Evolutionary conservation across 768 basidiomycete species (phyloP), one percentile per base, ranked within the genome.

Genomic region (Podaxis carcinomalis): DNA sequence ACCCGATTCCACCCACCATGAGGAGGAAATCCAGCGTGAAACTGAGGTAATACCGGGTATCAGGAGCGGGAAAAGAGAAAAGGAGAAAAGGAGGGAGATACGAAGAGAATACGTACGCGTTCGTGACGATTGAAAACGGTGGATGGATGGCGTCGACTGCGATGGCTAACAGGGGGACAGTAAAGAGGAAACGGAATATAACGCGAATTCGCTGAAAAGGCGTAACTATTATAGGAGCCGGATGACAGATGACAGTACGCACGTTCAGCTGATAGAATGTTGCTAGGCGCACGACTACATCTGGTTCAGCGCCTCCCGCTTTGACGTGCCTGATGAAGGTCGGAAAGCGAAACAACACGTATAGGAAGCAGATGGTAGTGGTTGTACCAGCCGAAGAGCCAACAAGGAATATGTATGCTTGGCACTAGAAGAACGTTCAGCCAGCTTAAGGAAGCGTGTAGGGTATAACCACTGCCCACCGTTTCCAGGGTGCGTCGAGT

Each of bases 241-340:
- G 42, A 32, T n/a, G 44, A 11, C 21, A 36, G 50, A 9, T 25
- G 51, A 36, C 67, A 51, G 4, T 4, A 68, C 90, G 62, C 62
- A 92, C 92, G 68, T 93, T 93, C 11, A 93, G 75, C 60, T 89
- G 81, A 69, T 87, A 90, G 68, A 92, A 93, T 3, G 84, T 90
- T 25, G 84, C 75, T 2, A 93, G 78, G 49, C 91, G 78, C 14
- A 90, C 80, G 52, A 93, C 87, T 5, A 93, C 87, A 36, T 82
- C 82, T 5, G 89, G 87, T 46, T 85, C 83, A 0, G 88, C 92
- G 13, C 92, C 88, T 63, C 88, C 90, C 3, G 77, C 75, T 69
- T 87, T 89, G 62, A 93, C 87, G 56, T 83, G 79, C 21, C 77
- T 77, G 54, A 93, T 81, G 72, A 93, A 93, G 3, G 67, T 66